Base-by-base conservation (phyloP, 2,329 filamentous ascomycete genomes). In the Ophiocordyceps robertsii region DNA sequence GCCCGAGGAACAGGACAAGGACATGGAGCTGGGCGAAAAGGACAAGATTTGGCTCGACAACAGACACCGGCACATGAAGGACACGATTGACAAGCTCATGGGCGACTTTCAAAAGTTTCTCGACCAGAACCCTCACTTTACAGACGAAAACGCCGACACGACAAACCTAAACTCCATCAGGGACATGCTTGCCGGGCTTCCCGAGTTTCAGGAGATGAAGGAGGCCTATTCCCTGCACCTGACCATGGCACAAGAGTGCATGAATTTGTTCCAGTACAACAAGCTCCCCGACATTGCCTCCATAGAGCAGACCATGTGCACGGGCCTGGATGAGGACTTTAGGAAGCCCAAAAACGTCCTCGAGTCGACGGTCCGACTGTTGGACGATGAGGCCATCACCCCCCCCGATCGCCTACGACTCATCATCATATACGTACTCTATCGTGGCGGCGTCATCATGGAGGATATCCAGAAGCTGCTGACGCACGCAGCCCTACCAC, bases 11-110 rank as follows among this genome's bases (percentile, higher is more conserved):
- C 78, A 93, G 58, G 77, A 84, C 46, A 95, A 93, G 59, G 89
- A 95, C 37, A 84, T 95, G 73, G 88, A 95, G 53, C 82, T 98
- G 39, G 73, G 73, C 29, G 92, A 98, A 50, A 84, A 86, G 54
- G 92, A 98, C 65, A 84, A 82, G 57, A 84, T 98, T 38, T 98
- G 92, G 92, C 81, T 94, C 21, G 85, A 92, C 46, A 95, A 95
- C 56, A 76, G 92, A 43, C 92, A 98, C 63, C 75, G 80, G 41
- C 92, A 98, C 63, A 98, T 98, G 92, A 95, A 94, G 60, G 89
- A 96, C 59, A 92, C 92, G 3, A 89, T 96, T 53, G 85, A 90
- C 56, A 93, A 90, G 61, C 70, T 98, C 46, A 92, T 90, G 71
- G 75, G 79, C 44, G 90, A 96, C 58, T 96, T 98, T 56, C 81